Evolutionary conservation across 768 basidiomycete species (phyloP), one percentile per base, ranked within the genome.

Genomic region (Termitomyces eurrhizus): DNA sequence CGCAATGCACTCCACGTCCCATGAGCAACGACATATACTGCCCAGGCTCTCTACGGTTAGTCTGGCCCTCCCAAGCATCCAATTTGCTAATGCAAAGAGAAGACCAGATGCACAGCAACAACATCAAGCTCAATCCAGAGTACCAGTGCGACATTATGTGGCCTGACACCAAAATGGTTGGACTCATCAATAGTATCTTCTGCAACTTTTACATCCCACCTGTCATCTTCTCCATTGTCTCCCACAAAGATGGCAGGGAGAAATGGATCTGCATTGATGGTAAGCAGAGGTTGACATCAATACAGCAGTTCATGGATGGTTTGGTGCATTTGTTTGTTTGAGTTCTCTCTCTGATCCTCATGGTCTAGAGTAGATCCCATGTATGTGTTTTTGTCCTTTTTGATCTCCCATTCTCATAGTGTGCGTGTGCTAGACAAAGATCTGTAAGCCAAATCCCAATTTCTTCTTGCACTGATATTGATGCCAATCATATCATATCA

Each of bases 141-240:
- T 92, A 92, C 67, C 90, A 92, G 67, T 82, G 90, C 68, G 90
- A 86, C 51, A 84, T 93, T 41, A 91, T 93, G 1, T 93, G 91
- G 92, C 78, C 88, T 0, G 87, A 90, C 61, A 65, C 76, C 3
- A 92, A 92, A 71, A 89, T 92, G 69, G 81, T 86, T 21, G 83
- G 84, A 0, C 78, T 93, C 32, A 84, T 93, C 45, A 91, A 93
- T 69, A 90, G 88, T 2, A 78, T 92, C 12, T 83, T 90, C 61
- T 85, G 88, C 48, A 91, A 92, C 67, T 91, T 86, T 62, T 91
- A 90, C 64, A 78, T 91, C 7, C 89, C 89, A 0, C 89, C 89
- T 0, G 74, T 90, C 46, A 89, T 90, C 26, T 90, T 90, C 57
- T 85, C 87, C 61, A 79, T 84, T 14, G 73, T 81, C 24, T 70